Base-by-base conservation (phyloP, 2,329 filamentous ascomycete species). In the Graphiopsis chlorocephala region DNA sequence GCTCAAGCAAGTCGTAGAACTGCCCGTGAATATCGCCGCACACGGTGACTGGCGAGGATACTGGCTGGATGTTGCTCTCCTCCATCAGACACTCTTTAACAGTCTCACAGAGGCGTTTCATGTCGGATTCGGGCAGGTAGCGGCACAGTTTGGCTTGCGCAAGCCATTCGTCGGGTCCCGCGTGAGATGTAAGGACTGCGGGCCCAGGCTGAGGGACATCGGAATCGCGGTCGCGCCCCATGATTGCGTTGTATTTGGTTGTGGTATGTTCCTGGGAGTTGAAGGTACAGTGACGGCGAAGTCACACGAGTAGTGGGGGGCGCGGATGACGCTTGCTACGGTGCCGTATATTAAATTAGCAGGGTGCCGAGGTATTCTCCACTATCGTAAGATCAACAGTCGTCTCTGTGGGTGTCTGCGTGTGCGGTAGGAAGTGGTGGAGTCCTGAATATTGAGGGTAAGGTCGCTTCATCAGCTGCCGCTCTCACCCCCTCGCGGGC, bases 61-160 rank as follows among this genome's bases (percentile, higher is more conserved):
- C 94, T n/a, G 95, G 95, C 78, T 98, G 95, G 66, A 99, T 98
- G 77, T 99, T 99, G 69, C 93, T 97, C 81, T 99, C 95, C 84
- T 99, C 95, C 95, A 99, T 99, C 73, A 99, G 85, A 70, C 92
- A 96, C 80, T 98, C 95, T 83, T 99, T 99, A 67, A 98, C 95
- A 76, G 96, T 96, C 82, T 99, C 95, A 78, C 95, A 99, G 57
- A 99, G 85, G 78, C 96, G 91, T 84, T 99, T 99, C 95, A 99
- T 99, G 74, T 96, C 92, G 68, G 89, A 82, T 80, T 99, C 95
- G 58, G 95, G 95, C 61, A 99, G 86, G 78, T 98, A 97, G 78
- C 96, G 95, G 82, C 95, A 98, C 79, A 95, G 91, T 80, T 97
- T 97, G 52, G 95, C 95, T 78, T 96, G 91, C 76, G 95, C 91